phyloP scores from a whole-genome alignment of 2,329 filamentous ascomycete species.

The Talaromyces sp. region DNA sequence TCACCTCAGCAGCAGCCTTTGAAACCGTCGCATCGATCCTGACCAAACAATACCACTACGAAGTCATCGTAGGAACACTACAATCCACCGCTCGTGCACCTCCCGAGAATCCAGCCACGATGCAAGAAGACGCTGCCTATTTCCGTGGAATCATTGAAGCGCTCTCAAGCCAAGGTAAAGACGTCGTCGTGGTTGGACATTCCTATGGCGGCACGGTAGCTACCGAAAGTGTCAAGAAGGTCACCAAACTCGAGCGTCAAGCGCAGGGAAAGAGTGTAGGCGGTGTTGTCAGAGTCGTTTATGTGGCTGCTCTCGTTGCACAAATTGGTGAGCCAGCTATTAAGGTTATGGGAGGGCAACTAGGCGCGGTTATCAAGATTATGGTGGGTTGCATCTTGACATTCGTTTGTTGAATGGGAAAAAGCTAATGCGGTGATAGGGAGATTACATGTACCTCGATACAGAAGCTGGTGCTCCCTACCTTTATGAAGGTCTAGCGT shows the following conservation, averaged over 20 bases:
- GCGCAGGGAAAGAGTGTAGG: conserved; percentile 15
- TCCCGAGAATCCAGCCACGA: conserved; percentile 22
- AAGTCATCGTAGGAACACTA: conserved; percentile 17
- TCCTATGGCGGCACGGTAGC: conserved; percentile 27
- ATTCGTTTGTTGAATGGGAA: not conserved
- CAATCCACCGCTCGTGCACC: conserved; percentile 5
- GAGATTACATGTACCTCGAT: conserved; percentile 14
- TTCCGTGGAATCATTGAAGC: conserved; percentile 24
- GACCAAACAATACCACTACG: conserved; percentile 19
- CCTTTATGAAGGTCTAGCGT: conserved; percentile 3
- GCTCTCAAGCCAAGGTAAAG: conserved; percentile 22
- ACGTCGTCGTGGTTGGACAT: conserved; percentile 24
- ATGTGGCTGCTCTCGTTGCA: conserved; percentile 19
- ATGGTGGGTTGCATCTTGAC: not conserved
- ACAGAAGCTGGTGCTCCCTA: not conserved
- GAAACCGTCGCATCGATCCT: not conserved
- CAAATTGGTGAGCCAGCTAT: conserved; percentile 7
- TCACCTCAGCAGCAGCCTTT: conserved; percentile 5
- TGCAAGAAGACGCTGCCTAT: conserved; percentile 28
- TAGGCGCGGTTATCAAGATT: not conserved
- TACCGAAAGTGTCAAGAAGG: conserved; percentile 21
- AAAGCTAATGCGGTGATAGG: not conserved
- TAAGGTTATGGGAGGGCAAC: conserved; percentile 1
- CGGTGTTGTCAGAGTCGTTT: conserved; percentile 24
- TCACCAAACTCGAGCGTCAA: conserved; percentile 20